A percentile compares a stretch with the other conserved stretches of the same genome.
Evolutionary conservation across 208 protist genomes (phyloP).

Genomic region (Trypanosoma mega): DNA sequence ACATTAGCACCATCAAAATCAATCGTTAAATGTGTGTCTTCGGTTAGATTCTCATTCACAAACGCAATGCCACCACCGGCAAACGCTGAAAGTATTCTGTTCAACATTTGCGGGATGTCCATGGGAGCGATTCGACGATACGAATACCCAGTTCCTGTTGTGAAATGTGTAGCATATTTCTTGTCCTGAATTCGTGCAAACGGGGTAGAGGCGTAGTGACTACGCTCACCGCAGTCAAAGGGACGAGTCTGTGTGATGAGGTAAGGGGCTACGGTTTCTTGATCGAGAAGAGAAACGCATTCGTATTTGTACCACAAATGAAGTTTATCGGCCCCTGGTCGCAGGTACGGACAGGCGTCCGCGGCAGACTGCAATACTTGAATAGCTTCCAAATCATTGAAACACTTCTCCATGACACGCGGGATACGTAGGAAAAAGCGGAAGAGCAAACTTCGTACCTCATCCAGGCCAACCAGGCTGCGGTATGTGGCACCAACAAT

Average conservation of each 20-base stretch:
- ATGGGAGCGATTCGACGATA: slow-evolving; percentile 48
- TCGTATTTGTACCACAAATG: slow-evolving; percentile 7
- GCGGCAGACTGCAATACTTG: background rate
- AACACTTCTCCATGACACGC: background rate
- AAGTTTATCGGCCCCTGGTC: background rate
- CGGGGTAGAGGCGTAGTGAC: slow-evolving; percentile 35
- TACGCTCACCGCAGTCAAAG: slow-evolving; percentile 8
- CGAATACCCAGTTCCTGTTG: slow-evolving; percentile 46
- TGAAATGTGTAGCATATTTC: slow-evolving; percentile 59
- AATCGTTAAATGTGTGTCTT: slow-evolving; percentile 46
- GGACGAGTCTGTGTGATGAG: background rate
- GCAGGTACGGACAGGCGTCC: slow-evolving; percentile 18
- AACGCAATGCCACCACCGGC: slow-evolving; percentile 32
- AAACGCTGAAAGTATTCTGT: slow-evolving; percentile 51
- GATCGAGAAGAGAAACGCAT: slow-evolving; percentile 13
- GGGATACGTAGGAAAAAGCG: slow-evolving; percentile 44
- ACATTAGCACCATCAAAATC: slow-evolving; percentile 58
- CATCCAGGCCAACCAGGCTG: slow-evolving; percentile 37
- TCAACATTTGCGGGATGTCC: slow-evolving; percentile 38
- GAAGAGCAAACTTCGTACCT: slow-evolving; percentile 36
- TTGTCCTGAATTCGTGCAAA: slow-evolving; percentile 65
- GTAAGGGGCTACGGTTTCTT: background rate
- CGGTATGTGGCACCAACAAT: slow-evolving; percentile 60
- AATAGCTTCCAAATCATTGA: background rate
- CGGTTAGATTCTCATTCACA: slow-evolving; percentile 62